These are phyloP conservation scores for Bullera alba DNA, from an alignment of 768 basidiomycete species.

Conservation along the genomic window DNA sequence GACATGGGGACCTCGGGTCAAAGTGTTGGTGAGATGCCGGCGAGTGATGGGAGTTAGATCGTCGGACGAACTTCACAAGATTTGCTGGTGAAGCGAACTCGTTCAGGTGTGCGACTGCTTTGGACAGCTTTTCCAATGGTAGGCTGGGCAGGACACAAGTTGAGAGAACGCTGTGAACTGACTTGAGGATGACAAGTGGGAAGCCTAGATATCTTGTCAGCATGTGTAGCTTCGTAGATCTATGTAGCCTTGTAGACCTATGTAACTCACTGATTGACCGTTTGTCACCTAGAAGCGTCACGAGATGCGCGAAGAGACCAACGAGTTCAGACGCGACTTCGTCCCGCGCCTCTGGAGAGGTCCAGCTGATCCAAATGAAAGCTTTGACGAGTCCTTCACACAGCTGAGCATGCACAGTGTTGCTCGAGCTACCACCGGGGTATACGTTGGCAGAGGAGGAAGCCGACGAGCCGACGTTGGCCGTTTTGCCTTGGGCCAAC, in stretches of 20 bases:
- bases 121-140: slow-evolving; percentile 1
- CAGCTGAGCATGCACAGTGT: slow-evolving; percentile 16
- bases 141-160: slow-evolving; percentile 19
- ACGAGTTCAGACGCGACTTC: slow-evolving; percentile 15
- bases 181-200: slow-evolving; percentile 27
- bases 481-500: slow-evolving; percentile 13
- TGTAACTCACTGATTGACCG: slow-evolving; percentile 14
- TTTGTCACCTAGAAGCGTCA: slow-evolving; percentile 12
- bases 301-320: slow-evolving; percentile 12
- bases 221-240: background rate
- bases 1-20: slow-evolving; percentile 10
- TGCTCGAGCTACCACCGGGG: slow-evolving; percentile 1
- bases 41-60: slow-evolving; percentile 1
- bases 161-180: slow-evolving; percentile 19
- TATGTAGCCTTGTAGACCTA: background rate
- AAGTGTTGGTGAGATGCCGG: background rate
- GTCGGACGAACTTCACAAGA: slow-evolving; percentile 27
- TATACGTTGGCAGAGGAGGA: slow-evolving; percentile 20
- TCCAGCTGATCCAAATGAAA: slow-evolving; percentile 28
- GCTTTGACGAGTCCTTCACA: slow-evolving; percentile 28
- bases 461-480: slow-evolving; percentile 7
- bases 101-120: slow-evolving; percentile 10
- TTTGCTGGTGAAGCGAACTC: slow-evolving; percentile 18
- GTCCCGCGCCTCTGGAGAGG: slow-evolving; percentile 1
- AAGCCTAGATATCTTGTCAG: slow-evolving; percentile 28